Evolutionary conservation across 352 stramenopile genomes (phyloP).

Genomic region (Pythium pectinolyticum): DNA sequence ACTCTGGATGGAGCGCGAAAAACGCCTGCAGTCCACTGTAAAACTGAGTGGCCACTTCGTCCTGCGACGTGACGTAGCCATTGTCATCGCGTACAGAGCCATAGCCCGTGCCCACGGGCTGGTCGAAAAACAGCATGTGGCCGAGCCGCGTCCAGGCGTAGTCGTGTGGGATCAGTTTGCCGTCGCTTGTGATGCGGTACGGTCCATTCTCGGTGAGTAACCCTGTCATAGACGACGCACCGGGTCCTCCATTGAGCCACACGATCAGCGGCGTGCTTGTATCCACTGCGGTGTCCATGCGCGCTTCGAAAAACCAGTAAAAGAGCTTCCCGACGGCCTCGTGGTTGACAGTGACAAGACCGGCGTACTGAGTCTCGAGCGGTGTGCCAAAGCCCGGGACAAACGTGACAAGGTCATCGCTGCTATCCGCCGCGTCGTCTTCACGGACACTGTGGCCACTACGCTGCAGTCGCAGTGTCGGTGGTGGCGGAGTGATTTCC

Average conservation of each 20-base stretch:
- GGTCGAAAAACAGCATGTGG: constrained; percentile 86
- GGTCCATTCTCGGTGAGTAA: constrained; percentile 78
- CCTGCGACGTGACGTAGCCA: constrained; percentile 69
- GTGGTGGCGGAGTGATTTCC: neutral
- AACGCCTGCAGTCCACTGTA: constrained; percentile 92
- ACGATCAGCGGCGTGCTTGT: constrained; percentile 63
- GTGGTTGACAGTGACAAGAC: constrained; percentile 62
- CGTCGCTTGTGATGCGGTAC: constrained; percentile 66
- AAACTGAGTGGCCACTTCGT: constrained; percentile 83
- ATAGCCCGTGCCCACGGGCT: constrained; percentile 81
- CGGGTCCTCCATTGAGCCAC: constrained; percentile 82
- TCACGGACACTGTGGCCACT: too few relatives aligned
- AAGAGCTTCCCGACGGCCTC: constrained; percentile 63
- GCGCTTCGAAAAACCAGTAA: constrained; percentile 87
- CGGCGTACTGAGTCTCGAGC: constrained; percentile 76
- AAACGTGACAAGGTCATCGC: constrained; percentile 52
- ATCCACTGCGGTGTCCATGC: constrained; percentile 22
- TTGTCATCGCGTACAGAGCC: constrained; percentile 67
- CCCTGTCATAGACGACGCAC: constrained; percentile 77
- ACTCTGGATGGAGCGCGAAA: constrained; percentile 84
- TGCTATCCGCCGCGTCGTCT: neutral
- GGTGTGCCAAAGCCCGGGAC: constrained; percentile 67
- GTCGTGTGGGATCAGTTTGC: constrained; percentile 65
- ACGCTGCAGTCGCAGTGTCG: too few relatives aligned
- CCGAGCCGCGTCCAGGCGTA: constrained; percentile 75